Percentiles rank a stretch among this genome's conserved stretches.
Evolutionary conservation across 345 rosid genomes (phyloP).

Genomic region (Murraya paniculata): DNA sequence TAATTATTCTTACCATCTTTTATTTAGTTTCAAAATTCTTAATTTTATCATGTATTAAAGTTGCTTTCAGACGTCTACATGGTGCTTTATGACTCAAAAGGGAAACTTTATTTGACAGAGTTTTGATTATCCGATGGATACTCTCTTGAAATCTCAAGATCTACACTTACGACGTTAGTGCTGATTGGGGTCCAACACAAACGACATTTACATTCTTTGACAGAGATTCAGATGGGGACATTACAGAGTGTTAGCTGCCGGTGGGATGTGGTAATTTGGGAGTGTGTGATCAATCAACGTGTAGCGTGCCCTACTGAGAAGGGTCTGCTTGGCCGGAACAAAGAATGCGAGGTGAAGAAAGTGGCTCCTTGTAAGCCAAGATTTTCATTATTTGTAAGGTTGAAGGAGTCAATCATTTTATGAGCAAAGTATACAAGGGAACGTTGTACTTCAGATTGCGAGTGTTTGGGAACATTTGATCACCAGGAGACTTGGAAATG

Average conservation of each 20-base stretch:
- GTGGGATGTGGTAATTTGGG: conserved; percentile 45
- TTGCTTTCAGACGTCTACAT: conserved; percentile 52
- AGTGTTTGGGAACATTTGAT: conserved; percentile 53
- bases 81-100: conserved; percentile 41
- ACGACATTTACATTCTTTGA: conserved; percentile 35
- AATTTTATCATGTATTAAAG: conserved; percentile 15
- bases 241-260: conserved; percentile 37
- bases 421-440: conserved; percentile 39
- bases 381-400: conserved; percentile 33
- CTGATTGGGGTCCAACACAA: conserved; percentile 34
- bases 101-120: conserved; percentile 53
- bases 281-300: conserved; percentile 39
- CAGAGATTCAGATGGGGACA: conserved; percentile 16
- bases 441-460: conserved; percentile 51
- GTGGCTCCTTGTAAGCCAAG: conserved; percentile 27
- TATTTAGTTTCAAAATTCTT: no score
- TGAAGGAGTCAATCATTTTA: conserved; percentile 50
- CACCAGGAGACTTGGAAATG: conserved; percentile 37
- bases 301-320: conserved; percentile 40
- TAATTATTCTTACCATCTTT: no score
- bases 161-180: conserved; percentile 34
- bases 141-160: conserved; percentile 44
- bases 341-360: conserved; percentile 28
- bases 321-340: conserved; percentile 40
- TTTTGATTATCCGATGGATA: conserved; percentile 57